phyloP scores from a whole-genome alignment of 2,329 filamentous ascomycete genomes.

The Fonsecaea nubica region DNA sequence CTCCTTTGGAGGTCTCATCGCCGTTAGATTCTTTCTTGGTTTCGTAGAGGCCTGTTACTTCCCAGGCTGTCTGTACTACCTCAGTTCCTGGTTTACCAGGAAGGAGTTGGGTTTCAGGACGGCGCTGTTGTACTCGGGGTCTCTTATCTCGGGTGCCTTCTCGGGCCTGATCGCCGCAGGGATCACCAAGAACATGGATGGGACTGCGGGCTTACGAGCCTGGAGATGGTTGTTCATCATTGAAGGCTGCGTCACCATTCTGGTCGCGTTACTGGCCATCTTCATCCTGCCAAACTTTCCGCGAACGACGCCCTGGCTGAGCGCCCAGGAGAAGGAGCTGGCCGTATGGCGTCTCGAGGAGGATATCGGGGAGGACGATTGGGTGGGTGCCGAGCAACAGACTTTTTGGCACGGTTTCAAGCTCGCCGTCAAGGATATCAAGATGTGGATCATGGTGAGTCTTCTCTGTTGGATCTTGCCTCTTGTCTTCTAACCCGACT shows the following conservation, averaged over 20 bases:
- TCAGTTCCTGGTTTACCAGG: slow-evolving; percentile 52
- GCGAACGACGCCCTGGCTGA: slow-evolving; percentile 65
- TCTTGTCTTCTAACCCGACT: neutral
- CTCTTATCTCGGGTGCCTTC: slow-evolving; percentile 73
- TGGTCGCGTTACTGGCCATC: slow-evolving; percentile 49
- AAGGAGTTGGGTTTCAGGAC: slow-evolving; percentile 54
- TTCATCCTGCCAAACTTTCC: slow-evolving; percentile 72
- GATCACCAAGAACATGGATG: slow-evolving; percentile 70
- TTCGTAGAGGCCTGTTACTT: slow-evolving; percentile 57
- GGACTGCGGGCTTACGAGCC: slow-evolving; percentile 55
- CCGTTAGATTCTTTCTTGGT: slow-evolving; percentile 51
- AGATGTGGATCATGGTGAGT: slow-evolving; percentile 65
- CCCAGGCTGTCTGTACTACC: slow-evolving; percentile 59
- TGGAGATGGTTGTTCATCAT: slow-evolving; percentile 69
- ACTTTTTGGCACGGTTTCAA: slow-evolving; percentile 52
- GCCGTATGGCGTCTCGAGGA: slow-evolving; percentile 68
- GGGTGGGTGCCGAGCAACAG: slow-evolving; percentile 61
- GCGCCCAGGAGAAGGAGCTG: slow-evolving; percentile 63
- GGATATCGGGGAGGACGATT: slow-evolving; percentile 70
- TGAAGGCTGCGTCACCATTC: slow-evolving; percentile 59
- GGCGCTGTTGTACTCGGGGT: slow-evolving; percentile 55
- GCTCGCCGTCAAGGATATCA: slow-evolving; percentile 63
- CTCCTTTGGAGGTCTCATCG: slow-evolving; percentile 51
- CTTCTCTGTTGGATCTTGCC: neutral
- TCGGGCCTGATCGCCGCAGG: slow-evolving; percentile 70